Evolutionary conservation across 805 yeast species (phyloP).

Genomic region (Saccharomycopsis javanensis): DNA sequence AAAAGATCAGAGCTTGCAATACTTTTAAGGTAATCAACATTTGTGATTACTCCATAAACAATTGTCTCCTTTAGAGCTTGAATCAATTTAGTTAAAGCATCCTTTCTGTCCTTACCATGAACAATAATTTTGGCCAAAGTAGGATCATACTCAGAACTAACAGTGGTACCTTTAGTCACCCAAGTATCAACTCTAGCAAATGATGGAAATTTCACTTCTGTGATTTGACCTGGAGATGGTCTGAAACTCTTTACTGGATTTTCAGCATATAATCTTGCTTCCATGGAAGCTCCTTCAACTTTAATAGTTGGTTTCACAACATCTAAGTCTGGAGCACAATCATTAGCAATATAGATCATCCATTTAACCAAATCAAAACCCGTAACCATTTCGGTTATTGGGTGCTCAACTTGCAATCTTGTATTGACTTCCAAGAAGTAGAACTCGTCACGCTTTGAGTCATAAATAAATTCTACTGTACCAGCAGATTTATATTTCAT

Average conservation of each 20-base stretch:
- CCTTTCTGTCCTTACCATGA: slow-evolving; percentile 80
- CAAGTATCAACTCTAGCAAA: slow-evolving; percentile 95
- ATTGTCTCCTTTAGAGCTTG: slow-evolving; percentile 79
- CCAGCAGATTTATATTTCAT: slow-evolving; percentile 96
- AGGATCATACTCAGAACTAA: slow-evolving; percentile 93
- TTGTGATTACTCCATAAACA: slow-evolving; percentile 81
- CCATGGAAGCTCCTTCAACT: slow-evolving; percentile 87
- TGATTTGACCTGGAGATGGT: slow-evolving; percentile 94
- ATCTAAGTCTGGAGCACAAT: slow-evolving; percentile 69
- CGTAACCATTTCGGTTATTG: slow-evolving; percentile 90
- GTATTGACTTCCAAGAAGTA: slow-evolving; percentile 96
- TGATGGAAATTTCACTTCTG: slow-evolving; percentile 73
- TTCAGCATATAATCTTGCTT: slow-evolving; percentile 93
- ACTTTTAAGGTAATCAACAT: slow-evolving; percentile 79
- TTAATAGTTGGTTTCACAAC: slow-evolving; percentile 35
- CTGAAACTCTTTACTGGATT: slow-evolving; percentile 90
- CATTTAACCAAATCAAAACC: slow-evolving; percentile 93
- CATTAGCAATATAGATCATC: slow-evolving; percentile 92
- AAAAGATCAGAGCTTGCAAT: slow-evolving; percentile 82
- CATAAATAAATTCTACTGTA: slow-evolving; percentile 92
- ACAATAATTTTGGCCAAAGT: slow-evolving; percentile 94
- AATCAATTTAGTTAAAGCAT: slow-evolving; percentile 68
- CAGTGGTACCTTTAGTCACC: slow-evolving; percentile 79
- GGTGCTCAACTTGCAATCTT: slow-evolving; percentile 95
- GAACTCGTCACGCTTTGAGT: slow-evolving; percentile 75